Evolutionary conservation across 331 rosid genomes (phyloP).

Genomic region (Phaseolus coccineus): DNA sequence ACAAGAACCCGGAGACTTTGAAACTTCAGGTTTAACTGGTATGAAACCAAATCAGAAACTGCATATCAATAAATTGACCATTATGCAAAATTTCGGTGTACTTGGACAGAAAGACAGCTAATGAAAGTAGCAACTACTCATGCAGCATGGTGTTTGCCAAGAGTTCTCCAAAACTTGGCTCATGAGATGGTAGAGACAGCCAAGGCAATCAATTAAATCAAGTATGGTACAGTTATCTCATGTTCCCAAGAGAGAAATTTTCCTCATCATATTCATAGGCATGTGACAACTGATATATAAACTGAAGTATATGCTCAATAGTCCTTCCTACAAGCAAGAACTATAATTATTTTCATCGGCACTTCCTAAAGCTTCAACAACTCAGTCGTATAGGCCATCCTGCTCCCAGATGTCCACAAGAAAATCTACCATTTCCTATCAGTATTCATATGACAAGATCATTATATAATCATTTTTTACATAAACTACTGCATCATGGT

Average conservation of each 20-base stretch:
- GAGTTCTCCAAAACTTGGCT: conserved; percentile 49
- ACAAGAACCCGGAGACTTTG: not conserved
- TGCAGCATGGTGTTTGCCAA: conserved; percentile 6
- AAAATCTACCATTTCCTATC: conserved; percentile 98
- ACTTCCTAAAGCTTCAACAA: conserved; percentile 43
- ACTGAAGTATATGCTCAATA: conserved; percentile 43
- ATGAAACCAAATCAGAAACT: conserved; percentile 24
- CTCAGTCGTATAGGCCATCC: conserved; percentile 88
- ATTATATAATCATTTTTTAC: conserved; percentile 31
- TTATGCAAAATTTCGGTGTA: not conserved
- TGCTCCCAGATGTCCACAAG: conserved; percentile 97
- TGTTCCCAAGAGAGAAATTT: conserved; percentile 43
- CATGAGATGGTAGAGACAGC: conserved; percentile 38
- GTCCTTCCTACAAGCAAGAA: conserved; percentile 52
- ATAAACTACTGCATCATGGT: not conserved
- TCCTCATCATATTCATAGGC: conserved; percentile 45
- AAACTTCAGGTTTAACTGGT: conserved; percentile 4
- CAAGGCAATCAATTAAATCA: conserved; percentile 43
- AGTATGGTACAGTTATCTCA: conserved; percentile 48
- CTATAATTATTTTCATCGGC: conserved; percentile 44
- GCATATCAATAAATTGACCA: not conserved
- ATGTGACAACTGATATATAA: conserved; percentile 53
- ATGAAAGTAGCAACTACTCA: conserved; percentile 23
- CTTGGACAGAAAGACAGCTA: conserved; percentile 1
- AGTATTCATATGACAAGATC: not conserved